phyloP scores from a whole-genome alignment of 371 early-diverging fungal genomes.

The Lichtheimia corymbifera region DNA sequence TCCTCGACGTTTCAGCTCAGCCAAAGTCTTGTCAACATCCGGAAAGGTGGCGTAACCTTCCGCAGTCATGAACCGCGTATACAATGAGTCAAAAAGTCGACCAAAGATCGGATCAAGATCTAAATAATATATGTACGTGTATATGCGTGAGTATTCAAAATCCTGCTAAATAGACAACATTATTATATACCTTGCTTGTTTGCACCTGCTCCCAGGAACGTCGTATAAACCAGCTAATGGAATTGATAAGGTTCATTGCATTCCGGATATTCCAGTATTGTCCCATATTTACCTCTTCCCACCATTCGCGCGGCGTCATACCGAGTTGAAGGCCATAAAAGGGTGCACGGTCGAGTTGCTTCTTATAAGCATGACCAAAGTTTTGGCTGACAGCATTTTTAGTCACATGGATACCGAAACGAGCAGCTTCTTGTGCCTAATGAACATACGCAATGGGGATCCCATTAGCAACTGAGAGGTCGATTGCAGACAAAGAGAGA shows the following conservation, averaged over 20 bases:
- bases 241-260: no score
- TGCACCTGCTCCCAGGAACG: constrained; percentile 38
- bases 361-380: constrained; percentile 38
- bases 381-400: constrained; percentile 27
- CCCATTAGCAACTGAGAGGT: not conserved
- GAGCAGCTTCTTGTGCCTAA: constrained; percentile 45
- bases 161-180: constrained; percentile 9
- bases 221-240: constrained; percentile 34
- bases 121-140: constrained; percentile 9
- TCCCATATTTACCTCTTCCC: constrained; percentile 33
- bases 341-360: constrained; percentile 35
- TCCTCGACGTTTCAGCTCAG: constrained; percentile 30
- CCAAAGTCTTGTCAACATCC: constrained; percentile 35
- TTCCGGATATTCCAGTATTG: no score
- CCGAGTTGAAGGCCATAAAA: constrained; percentile 43
- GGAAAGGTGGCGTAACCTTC: constrained; percentile 46
- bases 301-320: constrained; percentile 39
- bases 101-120: constrained; percentile 39
- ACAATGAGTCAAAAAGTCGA: constrained; percentile 32
- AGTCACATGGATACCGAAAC: constrained; percentile 32
- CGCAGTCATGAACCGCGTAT: constrained; percentile 37
- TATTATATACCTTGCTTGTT: constrained; percentile 27
- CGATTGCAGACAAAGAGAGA: not conserved
- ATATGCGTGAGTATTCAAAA: not conserved
- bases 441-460: not conserved